phyloP scores from a whole-genome alignment of 1,284 basidiomycete genomes.

The Takashimella tepidaria region DNA sequence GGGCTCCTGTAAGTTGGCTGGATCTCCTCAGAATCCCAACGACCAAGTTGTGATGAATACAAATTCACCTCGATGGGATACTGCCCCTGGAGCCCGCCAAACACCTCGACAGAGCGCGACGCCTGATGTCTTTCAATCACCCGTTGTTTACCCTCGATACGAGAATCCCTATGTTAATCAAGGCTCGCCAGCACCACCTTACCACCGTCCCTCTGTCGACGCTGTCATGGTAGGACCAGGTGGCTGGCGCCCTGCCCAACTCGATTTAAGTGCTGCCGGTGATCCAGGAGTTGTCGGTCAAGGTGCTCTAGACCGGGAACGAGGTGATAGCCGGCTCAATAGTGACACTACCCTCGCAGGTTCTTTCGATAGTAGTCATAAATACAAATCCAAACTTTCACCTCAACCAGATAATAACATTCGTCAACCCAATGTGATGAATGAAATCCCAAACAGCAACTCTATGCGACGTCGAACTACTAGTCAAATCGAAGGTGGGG shows the following conservation, averaged over 20 bases:
- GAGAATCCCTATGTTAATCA: neutral
- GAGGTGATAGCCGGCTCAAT: conserved; percentile 12
- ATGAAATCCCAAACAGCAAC: neutral
- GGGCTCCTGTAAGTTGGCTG: neutral
- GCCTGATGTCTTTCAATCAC: neutral
- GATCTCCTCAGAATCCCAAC: neutral
- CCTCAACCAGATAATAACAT: neutral
- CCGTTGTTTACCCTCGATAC: neutral
- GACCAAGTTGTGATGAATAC: neutral
- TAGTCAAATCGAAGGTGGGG: conserved; percentile 20
- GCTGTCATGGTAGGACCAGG: neutral
- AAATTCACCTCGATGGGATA: neutral
- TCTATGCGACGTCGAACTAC: conserved; percentile 25
- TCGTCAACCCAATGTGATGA: neutral
- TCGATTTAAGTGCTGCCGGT: neutral
- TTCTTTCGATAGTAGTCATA: neutral
- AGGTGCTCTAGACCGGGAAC: neutral
- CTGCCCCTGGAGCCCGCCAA: neutral
- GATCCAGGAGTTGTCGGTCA: neutral
- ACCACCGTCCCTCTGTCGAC: neutral
- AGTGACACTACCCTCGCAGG: conserved; percentile 11
- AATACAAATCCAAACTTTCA: neutral
- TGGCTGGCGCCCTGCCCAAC: neutral
- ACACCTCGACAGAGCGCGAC: neutral
- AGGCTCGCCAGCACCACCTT: neutral